Evolutionary conservation across 2,329 filamentous ascomycete species (phyloP), one percentile per base, ranked within the genome.

Genomic region (Coccinonectria pachysandricola): DNA sequence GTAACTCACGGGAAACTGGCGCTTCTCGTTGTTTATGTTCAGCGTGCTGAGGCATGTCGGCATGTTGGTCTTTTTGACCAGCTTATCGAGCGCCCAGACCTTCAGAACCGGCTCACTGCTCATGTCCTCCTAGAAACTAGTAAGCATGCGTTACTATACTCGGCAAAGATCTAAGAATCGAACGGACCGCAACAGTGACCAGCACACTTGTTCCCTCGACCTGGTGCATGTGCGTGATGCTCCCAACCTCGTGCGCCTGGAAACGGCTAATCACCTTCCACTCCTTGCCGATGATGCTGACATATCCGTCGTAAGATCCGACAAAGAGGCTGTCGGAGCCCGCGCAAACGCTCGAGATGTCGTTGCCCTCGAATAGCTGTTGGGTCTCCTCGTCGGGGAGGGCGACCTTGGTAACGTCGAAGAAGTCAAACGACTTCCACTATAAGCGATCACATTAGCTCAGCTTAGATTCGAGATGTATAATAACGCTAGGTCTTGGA

Each of bases 381-480:
- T 76, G 75, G 52, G 75, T 79, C 52, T 92, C 84, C 48, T 79
- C 79, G 54, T 92, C 80, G 43, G 71, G 71, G 46, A 87, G 69
- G 50, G 79, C 75, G 56, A 95, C 77, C 53, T 82, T 79, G 53
- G 76, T 76, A 56, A 93, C 85, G 60, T 95, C 85, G 72, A 98
- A 96, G 77, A 98, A 98, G 69, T 93, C 87, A 65, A 98, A 98
- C 45, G 81, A 79, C 81, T 95, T 95, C 88, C 91, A 96, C 88
- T 94, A 42, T 12, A 7, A n/a, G n/a, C n/a, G n/a, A n/a, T n/a
- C n/a, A n/a, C n/a, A n/a, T n/a, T n/a, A n/a, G n/a, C n/a, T n/a
- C n/a, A n/a, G n/a, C n/a, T n/a, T n/a, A n/a, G n/a, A n/a, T n/a
- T n/a, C n/a, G n/a, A n/a, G n/a, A n/a, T n/a, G n/a, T n/a, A n/a